Percentiles rank a stretch among this genome's conserved stretches.
These are phyloP conservation scores for Aschersonia sp. DNA, from an alignment of 2,329 filamentous ascomycete species.

Conservation along the genomic window DNA sequence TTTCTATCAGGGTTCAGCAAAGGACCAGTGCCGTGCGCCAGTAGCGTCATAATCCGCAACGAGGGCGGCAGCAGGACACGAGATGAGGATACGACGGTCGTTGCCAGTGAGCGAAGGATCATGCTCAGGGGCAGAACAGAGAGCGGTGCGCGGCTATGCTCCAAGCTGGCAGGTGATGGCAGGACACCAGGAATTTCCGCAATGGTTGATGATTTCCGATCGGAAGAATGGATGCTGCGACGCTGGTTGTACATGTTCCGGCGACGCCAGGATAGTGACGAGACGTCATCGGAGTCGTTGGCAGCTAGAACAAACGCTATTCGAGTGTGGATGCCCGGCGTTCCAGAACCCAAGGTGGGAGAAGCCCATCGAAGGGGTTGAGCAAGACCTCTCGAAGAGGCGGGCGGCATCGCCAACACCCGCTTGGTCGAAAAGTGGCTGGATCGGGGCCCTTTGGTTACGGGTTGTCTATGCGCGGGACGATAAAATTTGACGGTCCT, in stretches of 20 bases:
- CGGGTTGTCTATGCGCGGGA: too few relatives aligned
- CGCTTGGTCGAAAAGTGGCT: too few relatives aligned
- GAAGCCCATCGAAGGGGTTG: slow-evolving; percentile 4
- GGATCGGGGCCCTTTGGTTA: too few relatives aligned
- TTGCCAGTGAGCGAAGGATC: slow-evolving; percentile 54
- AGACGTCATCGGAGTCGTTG: slow-evolving; percentile 2
- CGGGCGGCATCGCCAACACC: background rate
- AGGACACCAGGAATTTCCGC: slow-evolving; percentile 17
- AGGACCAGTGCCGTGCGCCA: slow-evolving; percentile 54
- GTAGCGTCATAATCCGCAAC: slow-evolving; percentile 48
- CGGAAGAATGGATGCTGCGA: slow-evolving; percentile 21
- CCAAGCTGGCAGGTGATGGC: slow-evolving; percentile 12
- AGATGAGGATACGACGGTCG: slow-evolving; percentile 57
- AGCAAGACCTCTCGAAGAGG: slow-evolving; percentile 1
- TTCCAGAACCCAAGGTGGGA: background rate
- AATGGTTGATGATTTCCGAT: slow-evolving; percentile 19
- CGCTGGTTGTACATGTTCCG: slow-evolving; percentile 2
- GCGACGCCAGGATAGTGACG: background rate
- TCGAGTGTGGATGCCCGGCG: background rate
- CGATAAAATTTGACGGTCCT: too few relatives aligned
- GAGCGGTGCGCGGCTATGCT: slow-evolving; percentile 30
- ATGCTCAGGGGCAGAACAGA: slow-evolving; percentile 52
- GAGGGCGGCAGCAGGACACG: slow-evolving; percentile 55
- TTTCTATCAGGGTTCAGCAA: slow-evolving; percentile 66
- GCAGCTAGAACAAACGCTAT: slow-evolving; percentile 3